These are phyloP conservation scores for Fusarium clavum DNA, from an alignment of 2,329 filamentous ascomycete species.

Conservation along the genomic window DNA sequence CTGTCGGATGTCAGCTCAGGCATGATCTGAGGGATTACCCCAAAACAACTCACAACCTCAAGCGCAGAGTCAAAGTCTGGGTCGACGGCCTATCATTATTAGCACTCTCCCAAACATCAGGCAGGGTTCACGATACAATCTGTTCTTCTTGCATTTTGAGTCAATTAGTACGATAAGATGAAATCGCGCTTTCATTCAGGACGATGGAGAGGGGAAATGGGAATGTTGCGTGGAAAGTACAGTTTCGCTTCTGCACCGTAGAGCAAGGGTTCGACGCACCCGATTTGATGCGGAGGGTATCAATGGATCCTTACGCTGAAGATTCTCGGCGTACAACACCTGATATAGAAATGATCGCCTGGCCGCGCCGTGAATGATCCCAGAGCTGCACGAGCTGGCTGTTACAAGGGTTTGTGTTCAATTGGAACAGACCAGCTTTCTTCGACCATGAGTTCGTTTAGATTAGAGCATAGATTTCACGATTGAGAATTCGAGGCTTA, in stretches of 20 bases:
- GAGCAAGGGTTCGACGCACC: background rate
- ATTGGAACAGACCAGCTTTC: background rate
- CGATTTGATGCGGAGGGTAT: constrained; percentile 6
- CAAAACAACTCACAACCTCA: background rate
- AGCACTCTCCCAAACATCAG: accelerated
- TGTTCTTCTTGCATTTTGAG: constrained; percentile 14
- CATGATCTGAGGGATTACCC: background rate
- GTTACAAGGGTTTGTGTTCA: background rate
- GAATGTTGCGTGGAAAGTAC: background rate
- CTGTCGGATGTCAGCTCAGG: background rate
- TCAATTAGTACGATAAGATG: accelerated
- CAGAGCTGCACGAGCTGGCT: background rate
- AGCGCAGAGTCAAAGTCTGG: constrained; percentile 25
- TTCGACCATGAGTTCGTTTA: accelerated
- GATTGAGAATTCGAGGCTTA: accelerated
- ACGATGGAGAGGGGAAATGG: background rate
- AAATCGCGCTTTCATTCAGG: background rate
- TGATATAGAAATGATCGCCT: background rate
- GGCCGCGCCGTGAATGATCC: background rate
- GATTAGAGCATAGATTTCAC: background rate
- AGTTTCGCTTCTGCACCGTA: background rate
- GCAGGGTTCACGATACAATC: background rate
- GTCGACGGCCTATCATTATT: background rate
- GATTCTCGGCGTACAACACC: background rate
- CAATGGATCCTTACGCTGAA: background rate